phyloP scores from a whole-genome alignment of 2,329 filamentous ascomycete genomes.

The Hymenoscyphus repandus region DNA sequence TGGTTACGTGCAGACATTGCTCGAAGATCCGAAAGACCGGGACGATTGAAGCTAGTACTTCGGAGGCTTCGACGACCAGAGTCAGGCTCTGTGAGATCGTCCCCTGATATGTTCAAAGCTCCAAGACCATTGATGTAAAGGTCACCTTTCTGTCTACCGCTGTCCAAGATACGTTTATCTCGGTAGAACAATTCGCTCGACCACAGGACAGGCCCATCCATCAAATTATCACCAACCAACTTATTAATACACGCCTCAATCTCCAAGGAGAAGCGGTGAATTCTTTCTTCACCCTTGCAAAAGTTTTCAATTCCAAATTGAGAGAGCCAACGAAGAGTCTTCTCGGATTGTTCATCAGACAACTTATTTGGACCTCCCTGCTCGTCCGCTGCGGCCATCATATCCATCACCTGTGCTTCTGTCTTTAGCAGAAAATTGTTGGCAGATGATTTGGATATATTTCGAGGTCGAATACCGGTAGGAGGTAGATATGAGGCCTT shows the following conservation, averaged over 20 bases:
- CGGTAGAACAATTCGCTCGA: conserved; percentile 82
- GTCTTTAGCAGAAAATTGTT: conserved; percentile 67
- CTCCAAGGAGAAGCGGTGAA: conserved; percentile 90
- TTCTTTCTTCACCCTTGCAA: conserved; percentile 88
- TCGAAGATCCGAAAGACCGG: conserved; percentile 52
- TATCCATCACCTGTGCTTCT: conserved; percentile 79
- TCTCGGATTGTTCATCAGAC: conserved; percentile 88
- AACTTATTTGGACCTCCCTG: conserved; percentile 92
- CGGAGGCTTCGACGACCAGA: conserved; percentile 30
- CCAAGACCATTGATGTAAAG: conserved; percentile 42
- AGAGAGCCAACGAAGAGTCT: conserved; percentile 77
- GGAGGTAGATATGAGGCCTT: conserved; percentile 25
- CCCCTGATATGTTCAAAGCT: conserved; percentile 42
- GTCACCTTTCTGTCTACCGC: conserved; percentile 43
- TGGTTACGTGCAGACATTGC: conserved; percentile 55
- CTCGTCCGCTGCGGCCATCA: conserved; percentile 75
- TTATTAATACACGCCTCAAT: conserved; percentile 81
- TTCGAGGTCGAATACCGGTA: conserved; percentile 35
- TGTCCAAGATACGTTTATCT: conserved; percentile 56
- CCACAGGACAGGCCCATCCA: conserved; percentile 85
- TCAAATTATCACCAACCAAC: conserved; percentile 76
- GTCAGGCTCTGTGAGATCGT: conserved; percentile 32
- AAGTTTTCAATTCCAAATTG: conserved; percentile 84
- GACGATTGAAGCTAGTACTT: conserved; percentile 40
- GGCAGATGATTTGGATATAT: conserved; percentile 26